These are phyloP conservation scores for Russula sp. DNA, from an alignment of 768 basidiomycete species.

Conservation along the genomic window DNA sequence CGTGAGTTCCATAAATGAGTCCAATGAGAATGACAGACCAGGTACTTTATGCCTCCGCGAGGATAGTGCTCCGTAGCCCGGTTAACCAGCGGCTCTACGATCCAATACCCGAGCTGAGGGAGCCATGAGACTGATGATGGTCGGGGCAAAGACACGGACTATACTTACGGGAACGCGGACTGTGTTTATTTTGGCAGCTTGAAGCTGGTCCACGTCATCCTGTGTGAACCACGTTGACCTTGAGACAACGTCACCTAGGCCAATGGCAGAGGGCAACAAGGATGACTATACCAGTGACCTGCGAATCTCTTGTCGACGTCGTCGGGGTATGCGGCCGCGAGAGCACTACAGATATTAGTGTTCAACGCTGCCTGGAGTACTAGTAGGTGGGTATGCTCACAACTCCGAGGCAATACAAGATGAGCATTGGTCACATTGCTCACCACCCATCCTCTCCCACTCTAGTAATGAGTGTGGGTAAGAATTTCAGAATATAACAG, in stretches of 20 bases:
- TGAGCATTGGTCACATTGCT: constrained; percentile 51
- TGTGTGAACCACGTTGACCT: constrained; percentile 71
- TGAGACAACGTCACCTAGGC: neutral
- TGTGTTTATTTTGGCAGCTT: constrained; percentile 56
- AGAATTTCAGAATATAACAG: neutral
- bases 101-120: constrained; percentile 71
- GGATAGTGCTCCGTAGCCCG: constrained; percentile 55
- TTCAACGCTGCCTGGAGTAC: constrained; percentile 35
- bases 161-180: constrained; percentile 62
- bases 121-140: neutral
- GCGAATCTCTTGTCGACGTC: constrained; percentile 49
- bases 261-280: neutral
- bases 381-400: constrained; percentile 38
- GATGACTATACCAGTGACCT: constrained; percentile 47
- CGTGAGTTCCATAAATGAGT: neutral
- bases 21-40: constrained; percentile 34
- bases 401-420: constrained; percentile 62
- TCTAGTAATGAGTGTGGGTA: constrained; percentile 30
- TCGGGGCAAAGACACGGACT: neutral
- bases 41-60: constrained; percentile 56
- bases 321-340: constrained; percentile 51
- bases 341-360: constrained; percentile 35
- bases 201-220: constrained; percentile 48
- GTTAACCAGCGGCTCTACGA: constrained; percentile 65
- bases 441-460: constrained; percentile 70